Evolutionary conservation across 2,329 filamentous ascomycete genomes (phyloP).

Genomic region (Colletotrichum zoysiae): DNA sequence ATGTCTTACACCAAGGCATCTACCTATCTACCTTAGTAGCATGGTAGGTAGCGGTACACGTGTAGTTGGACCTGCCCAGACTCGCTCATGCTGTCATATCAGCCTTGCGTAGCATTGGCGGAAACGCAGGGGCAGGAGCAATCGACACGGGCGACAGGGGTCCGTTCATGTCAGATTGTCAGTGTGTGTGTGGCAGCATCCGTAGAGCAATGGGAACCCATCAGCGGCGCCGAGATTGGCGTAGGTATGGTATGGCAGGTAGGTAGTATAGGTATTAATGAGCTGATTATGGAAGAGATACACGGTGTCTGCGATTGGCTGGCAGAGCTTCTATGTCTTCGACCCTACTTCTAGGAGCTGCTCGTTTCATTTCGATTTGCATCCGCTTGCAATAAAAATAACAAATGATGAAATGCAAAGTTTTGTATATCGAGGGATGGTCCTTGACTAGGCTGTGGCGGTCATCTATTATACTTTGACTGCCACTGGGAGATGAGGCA

Average conservation of each 20-base stretch:
- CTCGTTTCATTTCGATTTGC: conserved; percentile 36
- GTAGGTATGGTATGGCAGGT: neutral
- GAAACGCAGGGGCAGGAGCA: conserved; percentile 28
- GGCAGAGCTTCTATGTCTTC: neutral
- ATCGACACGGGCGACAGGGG: conserved; percentile 9
- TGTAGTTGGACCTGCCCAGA: neutral
- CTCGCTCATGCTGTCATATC: conserved; percentile 23
- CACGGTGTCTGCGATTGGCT: neutral
- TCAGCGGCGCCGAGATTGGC: conserved; percentile 12
- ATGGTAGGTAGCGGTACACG: neutral
- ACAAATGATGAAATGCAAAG: neutral
- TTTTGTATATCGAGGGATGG: neutral
- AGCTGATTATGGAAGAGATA: neutral
- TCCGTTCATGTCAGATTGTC: neutral
- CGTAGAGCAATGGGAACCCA: neutral
- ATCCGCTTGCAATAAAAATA: neutral
- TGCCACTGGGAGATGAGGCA: neutral
- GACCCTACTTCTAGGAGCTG: neutral
- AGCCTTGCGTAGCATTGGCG: conserved; percentile 36
- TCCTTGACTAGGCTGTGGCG: neutral
- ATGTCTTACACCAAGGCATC: neutral
- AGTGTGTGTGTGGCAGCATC: too few species aligned
- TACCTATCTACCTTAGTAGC: neutral
- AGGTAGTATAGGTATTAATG: too few species aligned
- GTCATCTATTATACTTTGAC: neutral